These are phyloP conservation scores for Globisporangium iwayamae DNA, from an alignment of 352 stramenopile genomes.

Conservation along the genomic window DNA sequence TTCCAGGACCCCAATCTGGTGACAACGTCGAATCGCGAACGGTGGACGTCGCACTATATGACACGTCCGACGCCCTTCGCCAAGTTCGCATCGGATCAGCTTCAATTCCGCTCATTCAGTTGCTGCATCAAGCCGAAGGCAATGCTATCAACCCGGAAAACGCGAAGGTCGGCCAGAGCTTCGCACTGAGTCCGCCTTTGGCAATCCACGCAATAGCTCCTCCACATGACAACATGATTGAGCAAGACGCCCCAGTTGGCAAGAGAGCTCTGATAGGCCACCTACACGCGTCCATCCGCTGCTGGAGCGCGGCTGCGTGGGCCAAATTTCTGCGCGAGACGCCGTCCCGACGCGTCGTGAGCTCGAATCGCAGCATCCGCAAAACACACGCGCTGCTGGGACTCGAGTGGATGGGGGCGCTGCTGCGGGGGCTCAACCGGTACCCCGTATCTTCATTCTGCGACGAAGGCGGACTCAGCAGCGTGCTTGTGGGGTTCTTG, in stretches of 20 bases:
- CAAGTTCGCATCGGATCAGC: conserved; percentile 22
- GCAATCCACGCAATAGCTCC: conserved; percentile 5
- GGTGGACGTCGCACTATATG: conserved; percentile 27
- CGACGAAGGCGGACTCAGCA: conserved; percentile 63
- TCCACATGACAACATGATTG: neutral
- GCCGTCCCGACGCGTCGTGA: conserved; percentile 47
- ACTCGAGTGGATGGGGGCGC: conserved; percentile 58
- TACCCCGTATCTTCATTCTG: conserved; percentile 71
- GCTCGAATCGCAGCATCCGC: conserved; percentile 49
- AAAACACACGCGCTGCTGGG: conserved; percentile 24
- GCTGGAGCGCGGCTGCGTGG: conserved; percentile 50
- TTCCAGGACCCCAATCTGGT: neutral
- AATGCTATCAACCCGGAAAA: neutral
- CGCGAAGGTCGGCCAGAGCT: neutral
- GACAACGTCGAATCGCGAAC: neutral
- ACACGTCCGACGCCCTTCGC: conserved; percentile 16
- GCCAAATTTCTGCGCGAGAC: conserved; percentile 29
- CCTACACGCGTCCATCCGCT: conserved; percentile 30
- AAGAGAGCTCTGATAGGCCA: conserved; percentile 19
- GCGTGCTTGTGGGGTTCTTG: conserved; percentile 40
- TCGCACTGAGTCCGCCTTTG: conserved; percentile 4
- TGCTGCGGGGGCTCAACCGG: conserved; percentile 67
- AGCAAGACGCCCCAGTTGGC: neutral
- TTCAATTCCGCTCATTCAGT: conserved; percentile 16
- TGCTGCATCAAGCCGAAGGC: neutral